Conservation (phyloP, 768 basidiomycete species). For the Exsudoporus frostii region DNA sequence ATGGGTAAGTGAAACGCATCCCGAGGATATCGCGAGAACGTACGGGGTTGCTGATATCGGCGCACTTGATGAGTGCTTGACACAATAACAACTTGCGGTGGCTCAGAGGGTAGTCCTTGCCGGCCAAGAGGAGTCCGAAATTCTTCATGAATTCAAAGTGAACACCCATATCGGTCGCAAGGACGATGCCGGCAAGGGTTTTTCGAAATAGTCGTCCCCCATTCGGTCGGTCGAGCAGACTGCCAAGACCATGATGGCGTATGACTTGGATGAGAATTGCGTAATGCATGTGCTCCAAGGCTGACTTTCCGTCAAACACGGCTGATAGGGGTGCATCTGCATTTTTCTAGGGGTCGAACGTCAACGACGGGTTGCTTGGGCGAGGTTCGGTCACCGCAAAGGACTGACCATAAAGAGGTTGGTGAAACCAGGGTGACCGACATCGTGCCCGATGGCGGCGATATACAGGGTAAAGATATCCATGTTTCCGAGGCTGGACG, state of each 20-base stretch:
- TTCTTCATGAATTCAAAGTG: conserved; percentile 81
- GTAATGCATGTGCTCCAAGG: conserved; percentile 91
- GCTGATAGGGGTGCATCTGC: conserved; percentile 85
- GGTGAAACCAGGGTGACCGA: conserved; percentile 92
- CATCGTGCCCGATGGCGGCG: conserved; percentile 96
- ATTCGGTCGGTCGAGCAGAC: conserved; percentile 56
- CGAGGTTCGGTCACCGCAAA: background rate
- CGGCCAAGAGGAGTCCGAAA: conserved; percentile 50
- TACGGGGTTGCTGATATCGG: conserved; percentile 98
- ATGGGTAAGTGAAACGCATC: conserved; percentile 5
- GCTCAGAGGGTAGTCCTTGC: conserved; percentile 37
- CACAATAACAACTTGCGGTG: conserved; percentile 69
- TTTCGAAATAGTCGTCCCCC: conserved; percentile 56
- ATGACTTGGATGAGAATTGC: conserved; percentile 77
- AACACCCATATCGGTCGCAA: conserved; percentile 94
- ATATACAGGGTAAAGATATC: conserved; percentile 86
- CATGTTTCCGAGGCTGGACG: conserved; percentile 49
- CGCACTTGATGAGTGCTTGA: conserved; percentile 93
- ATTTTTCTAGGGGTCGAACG: conserved; percentile 64
- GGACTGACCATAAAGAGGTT: conserved; percentile 87
- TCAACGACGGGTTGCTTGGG: conserved; percentile 1
- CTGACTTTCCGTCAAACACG: conserved; percentile 85
- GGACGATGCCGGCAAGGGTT: conserved; percentile 74
- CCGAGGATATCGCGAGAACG: conserved; percentile 31
- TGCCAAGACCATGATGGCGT: conserved; percentile 72